Conservation (phyloP, 2,329 filamentous ascomycete species). For the Colletotrichum eremochloae region DNA sequence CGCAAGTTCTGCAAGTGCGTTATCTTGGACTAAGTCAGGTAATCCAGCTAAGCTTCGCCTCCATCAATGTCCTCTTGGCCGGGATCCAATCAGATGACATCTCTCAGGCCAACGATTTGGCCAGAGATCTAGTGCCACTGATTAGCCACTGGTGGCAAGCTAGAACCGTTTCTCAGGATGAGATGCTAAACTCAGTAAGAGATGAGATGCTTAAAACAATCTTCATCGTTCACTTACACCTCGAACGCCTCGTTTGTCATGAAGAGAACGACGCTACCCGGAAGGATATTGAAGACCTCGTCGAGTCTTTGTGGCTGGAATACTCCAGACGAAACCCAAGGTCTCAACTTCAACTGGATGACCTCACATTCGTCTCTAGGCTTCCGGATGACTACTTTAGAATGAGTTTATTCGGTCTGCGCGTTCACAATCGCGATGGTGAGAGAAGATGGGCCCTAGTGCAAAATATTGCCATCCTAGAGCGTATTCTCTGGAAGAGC, state of each 20-base stretch:
- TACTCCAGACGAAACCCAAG: conserved; percentile 80
- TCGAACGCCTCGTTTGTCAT: conserved; percentile 68
- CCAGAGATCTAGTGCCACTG: conserved; percentile 75
- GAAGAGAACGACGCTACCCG: conserved; percentile 55
- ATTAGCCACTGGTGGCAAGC: conserved; percentile 83
- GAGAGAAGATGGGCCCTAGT: conserved; percentile 73
- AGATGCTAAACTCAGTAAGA: conserved; percentile 73
- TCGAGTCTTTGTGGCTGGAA: conserved; percentile 80
- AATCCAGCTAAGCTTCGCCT: conserved; percentile 80
- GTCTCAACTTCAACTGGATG: conserved; percentile 82
- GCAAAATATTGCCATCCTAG: conserved; percentile 70
- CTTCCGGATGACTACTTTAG: conserved; percentile 60
- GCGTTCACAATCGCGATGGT: conserved; percentile 64
- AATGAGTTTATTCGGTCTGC: conserved; percentile 66
- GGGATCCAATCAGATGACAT: conserved; percentile 78
- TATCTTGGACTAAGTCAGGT: conserved; percentile 70
- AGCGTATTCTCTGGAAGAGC: conserved; percentile 58
- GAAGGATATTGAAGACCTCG: conserved; percentile 71
- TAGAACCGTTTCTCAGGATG: conserved; percentile 73
- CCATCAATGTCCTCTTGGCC: conserved; percentile 79
- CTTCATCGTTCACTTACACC: conserved; percentile 73
- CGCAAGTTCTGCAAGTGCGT: conserved; percentile 73
- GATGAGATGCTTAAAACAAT: conserved; percentile 84
- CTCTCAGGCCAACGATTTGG: conserved; percentile 69
- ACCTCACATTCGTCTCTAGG: conserved; percentile 71